Evolutionary conservation across 306 rosid species (phyloP).

Genomic region (Castanea mollissima): DNA sequence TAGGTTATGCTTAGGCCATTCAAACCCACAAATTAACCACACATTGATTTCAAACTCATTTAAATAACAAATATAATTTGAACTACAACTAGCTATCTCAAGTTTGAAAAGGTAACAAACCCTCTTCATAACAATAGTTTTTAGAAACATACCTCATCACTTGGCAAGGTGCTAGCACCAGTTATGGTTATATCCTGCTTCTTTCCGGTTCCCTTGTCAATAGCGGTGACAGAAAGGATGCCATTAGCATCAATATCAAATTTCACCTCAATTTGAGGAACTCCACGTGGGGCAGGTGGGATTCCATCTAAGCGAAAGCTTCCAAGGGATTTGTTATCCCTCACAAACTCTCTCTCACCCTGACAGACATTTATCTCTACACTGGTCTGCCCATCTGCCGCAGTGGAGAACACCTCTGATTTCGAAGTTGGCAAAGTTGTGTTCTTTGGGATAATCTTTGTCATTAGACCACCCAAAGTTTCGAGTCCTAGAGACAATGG

Average conservation of each 20-base stretch:
- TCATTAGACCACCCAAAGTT: constrained; percentile 97
- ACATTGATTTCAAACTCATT: too few relatives aligned
- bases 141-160: constrained; percentile 65
- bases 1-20: too few relatives aligned
- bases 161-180: constrained; percentile 92
- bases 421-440: constrained; percentile 96
- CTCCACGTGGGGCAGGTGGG: constrained; percentile 94
- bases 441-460: constrained; percentile 90
- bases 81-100: neutral
- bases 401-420: constrained; percentile 93
- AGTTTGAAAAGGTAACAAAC: neutral
- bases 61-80: too few relatives aligned
- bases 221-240: constrained; percentile 76
- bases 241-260: constrained; percentile 95
- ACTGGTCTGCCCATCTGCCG: constrained; percentile 94
- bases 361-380: constrained; percentile 91
- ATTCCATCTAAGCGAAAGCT: constrained; percentile 96
- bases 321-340: constrained; percentile 96
- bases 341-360: constrained; percentile 90
- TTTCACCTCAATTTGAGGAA: constrained; percentile 96
- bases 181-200: constrained; percentile 94
- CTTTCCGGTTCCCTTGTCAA: constrained; percentile 95
- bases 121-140: neutral
- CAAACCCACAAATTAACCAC: too few relatives aligned
- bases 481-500: constrained; percentile 84